These are phyloP conservation scores for Colletotrichum magnum DNA, from an alignment of 2,329 filamentous ascomycete genomes.

Conservation along the genomic window DNA sequence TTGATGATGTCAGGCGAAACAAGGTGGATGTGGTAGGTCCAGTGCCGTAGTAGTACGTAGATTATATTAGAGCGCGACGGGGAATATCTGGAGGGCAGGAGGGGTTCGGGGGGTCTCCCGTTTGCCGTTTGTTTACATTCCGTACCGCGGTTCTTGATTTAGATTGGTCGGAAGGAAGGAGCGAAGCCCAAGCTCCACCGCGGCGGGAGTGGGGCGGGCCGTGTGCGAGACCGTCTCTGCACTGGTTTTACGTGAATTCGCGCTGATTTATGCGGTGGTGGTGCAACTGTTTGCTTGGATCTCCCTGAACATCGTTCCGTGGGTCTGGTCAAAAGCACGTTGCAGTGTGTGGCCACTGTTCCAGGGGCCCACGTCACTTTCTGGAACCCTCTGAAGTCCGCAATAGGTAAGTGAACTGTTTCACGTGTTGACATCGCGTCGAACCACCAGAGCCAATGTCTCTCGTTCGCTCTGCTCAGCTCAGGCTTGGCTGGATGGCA, in stretches of 20 bases:
- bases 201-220: conserved; percentile 20
- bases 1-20: conserved; percentile 38
- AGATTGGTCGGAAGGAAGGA: conserved; percentile 20
- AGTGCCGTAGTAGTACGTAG: conserved; percentile 22
- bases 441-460: neutral
- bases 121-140: conserved; percentile 39
- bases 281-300: conserved; percentile 24
- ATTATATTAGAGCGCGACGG: conserved; percentile 24
- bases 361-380: conserved; percentile 10
- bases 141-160: neutral
- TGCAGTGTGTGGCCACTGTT: neutral
- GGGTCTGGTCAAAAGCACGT: conserved; percentile 12
- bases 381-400: conserved; percentile 15
- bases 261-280: neutral
- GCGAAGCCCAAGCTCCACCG: conserved; percentile 31
- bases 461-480: neutral
- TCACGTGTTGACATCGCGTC: neutral
- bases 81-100: conserved; percentile 29
- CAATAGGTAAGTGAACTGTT: neutral
- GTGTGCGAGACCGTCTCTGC: conserved; percentile 15
- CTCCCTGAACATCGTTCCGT: conserved; percentile 15
- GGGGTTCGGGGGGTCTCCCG: conserved; percentile 1
- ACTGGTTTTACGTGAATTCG: conserved; percentile 8
- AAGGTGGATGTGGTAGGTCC: conserved; percentile 25
- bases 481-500: neutral